Evolutionary conservation across 495 filamentous ascomycete genomes (phyloP), one percentile per base, ranked within the genome.

Genomic region (Tuber borchii): DNA sequence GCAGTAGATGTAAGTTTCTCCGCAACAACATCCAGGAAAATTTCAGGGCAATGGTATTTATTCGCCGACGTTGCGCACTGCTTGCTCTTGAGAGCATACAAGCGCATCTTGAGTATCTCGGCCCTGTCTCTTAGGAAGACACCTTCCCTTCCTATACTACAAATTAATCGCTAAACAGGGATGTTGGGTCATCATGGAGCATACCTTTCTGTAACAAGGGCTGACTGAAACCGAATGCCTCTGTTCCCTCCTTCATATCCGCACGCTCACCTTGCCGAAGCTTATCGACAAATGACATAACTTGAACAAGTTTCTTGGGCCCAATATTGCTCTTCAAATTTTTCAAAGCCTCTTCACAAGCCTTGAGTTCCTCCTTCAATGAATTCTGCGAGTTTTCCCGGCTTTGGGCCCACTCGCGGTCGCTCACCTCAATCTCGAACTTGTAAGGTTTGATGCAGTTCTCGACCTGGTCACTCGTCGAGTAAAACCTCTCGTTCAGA

Each of bases 381-480:
- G 94, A 88, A 17, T 87, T 89, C 74, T 88, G 87, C 46, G 93
- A 89, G 78, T 94, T 94, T 26, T 95, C 93, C 75, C 93, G 86
- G 1, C 93, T 93, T 75, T 91, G 89, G 8, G 86, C 84, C 95
- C 95, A 99, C 83, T 98, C 96, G 9, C 89, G 86, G 34, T 93
- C 91, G 77, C 97, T 92, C 70, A 98, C 90, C 82, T 99, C 95
- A 71, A 98, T 95, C 75, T 97, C 93, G 79, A 91, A 98, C 83
- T 98, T 99, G 86, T 94, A 99, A 2, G 95, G 95, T 83, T 99
- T 99, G 86, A 99, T 95, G 82, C 95, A 98, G 82, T 97, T 97
- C 84, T 99, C 95, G n/a, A 99, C 93, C 83, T 97, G 95, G 82
- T 99, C 95, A 78, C 91, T 93, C 3, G 96, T 98, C 82, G 93